Evolutionary conservation across 768 basidiomycete genomes (phyloP).

Genomic region (Collybiopsis confluens): DNA sequence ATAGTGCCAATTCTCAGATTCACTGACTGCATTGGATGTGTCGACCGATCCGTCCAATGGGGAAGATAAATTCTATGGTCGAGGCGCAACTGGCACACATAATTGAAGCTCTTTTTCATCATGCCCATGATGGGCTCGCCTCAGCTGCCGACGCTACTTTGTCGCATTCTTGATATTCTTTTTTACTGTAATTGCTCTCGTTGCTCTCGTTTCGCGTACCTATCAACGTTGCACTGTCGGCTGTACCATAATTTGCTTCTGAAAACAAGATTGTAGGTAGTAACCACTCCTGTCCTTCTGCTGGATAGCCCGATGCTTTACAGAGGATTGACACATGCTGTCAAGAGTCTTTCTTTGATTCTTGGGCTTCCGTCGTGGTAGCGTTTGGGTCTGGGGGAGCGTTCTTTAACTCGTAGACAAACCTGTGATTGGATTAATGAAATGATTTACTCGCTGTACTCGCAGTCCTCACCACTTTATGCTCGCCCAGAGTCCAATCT

Average conservation of each 20-base stretch:
- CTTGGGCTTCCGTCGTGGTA: conserved; percentile 13
- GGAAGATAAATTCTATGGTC: too few species aligned
- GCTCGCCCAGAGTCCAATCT: conserved; percentile 69
- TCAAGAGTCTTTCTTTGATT: conserved; percentile 28
- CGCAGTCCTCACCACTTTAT: conserved; percentile 64
- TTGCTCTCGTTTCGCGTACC: too few species aligned
- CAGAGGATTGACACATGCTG: too few species aligned
- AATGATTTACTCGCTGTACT: neutral
- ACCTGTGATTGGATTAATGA: conserved; percentile 37
- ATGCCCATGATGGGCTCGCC: too few species aligned
- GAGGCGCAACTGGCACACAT: too few species aligned
- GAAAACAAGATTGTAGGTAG: neutral
- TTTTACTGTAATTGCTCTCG: too few species aligned
- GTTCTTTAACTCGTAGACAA: conserved; percentile 57
- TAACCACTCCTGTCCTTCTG: too few species aligned
- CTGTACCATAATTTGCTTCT: neutral
- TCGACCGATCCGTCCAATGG: conserved; percentile 73
- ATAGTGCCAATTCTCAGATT: conserved; percentile 14
- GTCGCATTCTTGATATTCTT: too few species aligned
- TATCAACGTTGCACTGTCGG: neutral
- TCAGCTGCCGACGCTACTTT: too few species aligned
- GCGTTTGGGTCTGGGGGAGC: conserved; percentile 16
- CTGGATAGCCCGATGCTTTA: too few species aligned
- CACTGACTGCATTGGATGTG: conserved; percentile 62
- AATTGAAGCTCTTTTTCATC: too few species aligned